These are phyloP conservation scores for Lepidium aucheri DNA, from an alignment of 345 rosid species.

Conservation along the genomic window DNA sequence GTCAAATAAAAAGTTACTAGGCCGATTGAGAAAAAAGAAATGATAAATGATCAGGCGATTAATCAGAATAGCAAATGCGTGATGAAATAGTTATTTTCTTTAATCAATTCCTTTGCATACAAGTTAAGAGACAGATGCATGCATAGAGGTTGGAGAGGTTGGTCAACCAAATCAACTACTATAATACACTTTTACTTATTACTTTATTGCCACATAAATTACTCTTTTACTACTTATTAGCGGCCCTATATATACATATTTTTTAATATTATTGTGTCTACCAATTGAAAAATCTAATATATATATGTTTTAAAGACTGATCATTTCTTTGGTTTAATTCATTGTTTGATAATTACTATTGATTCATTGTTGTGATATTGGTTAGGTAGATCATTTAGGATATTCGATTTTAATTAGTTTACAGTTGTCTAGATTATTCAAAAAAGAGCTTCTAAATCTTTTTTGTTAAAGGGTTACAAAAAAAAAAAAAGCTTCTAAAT, in stretches of 20 bases:
- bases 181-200: not conserved
- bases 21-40: too few species aligned
- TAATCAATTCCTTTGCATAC: not conserved
- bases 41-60: too few species aligned
- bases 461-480: too few species aligned
- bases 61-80: not conserved
- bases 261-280: too few species aligned
- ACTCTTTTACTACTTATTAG: not conserved
- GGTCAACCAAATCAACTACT: constrained; percentile 6
- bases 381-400: not conserved
- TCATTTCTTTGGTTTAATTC: not conserved
- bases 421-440: not conserved
- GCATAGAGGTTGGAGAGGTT: not conserved
- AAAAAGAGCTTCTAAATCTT: not conserved
- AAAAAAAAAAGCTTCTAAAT: too few species aligned
- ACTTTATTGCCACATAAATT: not conserved
- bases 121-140: not conserved
- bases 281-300: too few species aligned
- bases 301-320: not conserved
- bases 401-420: not conserved
- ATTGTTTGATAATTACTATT: not conserved
- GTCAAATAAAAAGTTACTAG: too few species aligned
- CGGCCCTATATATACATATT: not conserved
- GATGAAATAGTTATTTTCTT: not conserved
- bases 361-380: not conserved